These are phyloP conservation scores for Termitomyces sp. DNA, from an alignment of 768 basidiomycete species.

Conservation along the genomic window DNA sequence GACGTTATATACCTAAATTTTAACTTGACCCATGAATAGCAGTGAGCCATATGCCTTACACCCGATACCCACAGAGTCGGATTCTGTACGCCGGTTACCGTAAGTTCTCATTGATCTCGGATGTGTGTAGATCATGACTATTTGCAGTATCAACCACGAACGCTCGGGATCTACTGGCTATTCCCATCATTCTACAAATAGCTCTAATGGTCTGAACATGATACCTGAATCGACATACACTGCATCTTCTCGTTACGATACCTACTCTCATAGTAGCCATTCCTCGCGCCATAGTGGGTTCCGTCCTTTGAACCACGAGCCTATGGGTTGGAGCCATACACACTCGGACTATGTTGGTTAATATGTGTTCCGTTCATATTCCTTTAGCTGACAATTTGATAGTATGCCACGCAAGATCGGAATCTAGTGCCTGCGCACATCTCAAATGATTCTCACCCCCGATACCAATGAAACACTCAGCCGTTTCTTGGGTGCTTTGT, in stretches of 20 bases:
- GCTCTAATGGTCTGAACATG: conserved; percentile 44
- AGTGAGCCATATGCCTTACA: conserved; percentile 48
- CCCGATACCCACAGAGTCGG: conserved; percentile 40
- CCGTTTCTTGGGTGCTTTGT: neutral
- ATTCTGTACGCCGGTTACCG: conserved; percentile 42
- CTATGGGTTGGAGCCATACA: conserved; percentile 42
- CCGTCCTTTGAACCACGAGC: conserved; percentile 48
- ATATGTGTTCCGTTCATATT: neutral
- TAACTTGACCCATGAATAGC: conserved; percentile 13
- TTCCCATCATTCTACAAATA: conserved; percentile 36
- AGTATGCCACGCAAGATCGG: conserved; percentile 31
- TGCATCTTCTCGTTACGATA: conserved; percentile 49
- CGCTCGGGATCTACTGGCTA: conserved; percentile 43
- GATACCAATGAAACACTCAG: conserved; percentile 33
- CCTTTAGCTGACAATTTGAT: conserved; percentile 7
- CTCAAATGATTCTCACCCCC: conserved; percentile 37
- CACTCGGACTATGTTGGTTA: conserved; percentile 61
- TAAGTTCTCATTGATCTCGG: conserved; percentile 26
- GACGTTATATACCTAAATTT: neutral
- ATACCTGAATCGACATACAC: conserved; percentile 59
- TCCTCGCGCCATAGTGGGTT: conserved; percentile 44
- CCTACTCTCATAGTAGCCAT: conserved; percentile 35
- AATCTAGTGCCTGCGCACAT: conserved; percentile 32
- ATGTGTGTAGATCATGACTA: conserved; percentile 5
- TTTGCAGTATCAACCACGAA: conserved; percentile 13